Percentiles rank a stretch among this genome's conserved stretches.
Evolutionary conservation across 176 grass and related monocot genomes (phyloP).

Genomic region (Thalia dealbata): DNA sequence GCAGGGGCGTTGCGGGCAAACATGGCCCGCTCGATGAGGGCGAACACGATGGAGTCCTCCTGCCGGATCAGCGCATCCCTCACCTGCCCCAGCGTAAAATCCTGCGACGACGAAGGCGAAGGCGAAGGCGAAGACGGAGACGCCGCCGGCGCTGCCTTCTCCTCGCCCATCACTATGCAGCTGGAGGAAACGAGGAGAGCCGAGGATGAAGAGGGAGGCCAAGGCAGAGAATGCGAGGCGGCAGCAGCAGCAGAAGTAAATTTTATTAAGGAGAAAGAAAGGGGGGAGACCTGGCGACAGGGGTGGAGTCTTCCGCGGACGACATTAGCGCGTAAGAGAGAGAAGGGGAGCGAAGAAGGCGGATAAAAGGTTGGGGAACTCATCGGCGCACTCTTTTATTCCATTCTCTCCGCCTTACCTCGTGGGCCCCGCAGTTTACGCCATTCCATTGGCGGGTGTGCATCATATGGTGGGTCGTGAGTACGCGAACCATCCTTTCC

Average conservation of each 20-base stretch:
- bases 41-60: constrained; percentile 91
- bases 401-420: too few species aligned
- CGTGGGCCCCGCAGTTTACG: too few species aligned
- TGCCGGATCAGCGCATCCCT: constrained; percentile 66
- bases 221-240: too few species aligned
- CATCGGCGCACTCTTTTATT: too few species aligned
- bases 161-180: background rate
- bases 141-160: constrained; percentile 4
- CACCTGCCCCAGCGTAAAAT: constrained; percentile 49
- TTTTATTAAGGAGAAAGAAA: background rate
- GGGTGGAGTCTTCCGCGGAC: background rate
- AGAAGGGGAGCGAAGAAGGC: too few species aligned
- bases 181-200: background rate
- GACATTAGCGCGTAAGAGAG: background rate
- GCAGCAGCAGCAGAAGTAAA: background rate
- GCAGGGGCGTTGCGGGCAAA: constrained; percentile 55
- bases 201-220: background rate
- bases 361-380: too few species aligned
- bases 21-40: constrained; percentile 67
- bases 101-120: constrained; percentile 11
- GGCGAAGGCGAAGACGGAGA: too few species aligned
- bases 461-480: too few species aligned
- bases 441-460: too few species aligned
- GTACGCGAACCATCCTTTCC: too few species aligned
- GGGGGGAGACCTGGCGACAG: background rate